These are phyloP conservation scores for Sporothrix phasma DNA, from an alignment of 2,329 filamentous ascomycete genomes.

Conservation along the genomic window DNA sequence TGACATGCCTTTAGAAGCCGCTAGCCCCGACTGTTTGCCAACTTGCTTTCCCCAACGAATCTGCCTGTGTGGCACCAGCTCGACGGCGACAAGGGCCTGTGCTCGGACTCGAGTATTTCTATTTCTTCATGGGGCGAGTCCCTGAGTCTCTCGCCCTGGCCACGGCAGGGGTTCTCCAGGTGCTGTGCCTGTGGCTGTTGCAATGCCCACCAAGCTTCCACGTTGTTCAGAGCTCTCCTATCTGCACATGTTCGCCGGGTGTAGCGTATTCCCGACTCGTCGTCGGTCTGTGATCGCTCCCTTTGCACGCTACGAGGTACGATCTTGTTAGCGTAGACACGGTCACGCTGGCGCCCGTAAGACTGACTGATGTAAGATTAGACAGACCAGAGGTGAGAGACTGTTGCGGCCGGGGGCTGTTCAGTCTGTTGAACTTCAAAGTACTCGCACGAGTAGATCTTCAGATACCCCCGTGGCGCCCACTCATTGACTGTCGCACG, in stretches of 20 bases:
- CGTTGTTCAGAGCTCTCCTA: not conserved
- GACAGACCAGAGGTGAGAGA: too few species aligned
- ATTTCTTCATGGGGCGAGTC: not conserved
- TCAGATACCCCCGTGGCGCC: conserved; percentile 1
- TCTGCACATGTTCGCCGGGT: not conserved
- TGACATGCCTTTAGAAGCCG: too few species aligned
- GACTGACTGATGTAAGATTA: conserved; percentile 4
- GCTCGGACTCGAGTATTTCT: too few species aligned
- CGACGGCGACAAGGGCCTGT: not conserved
- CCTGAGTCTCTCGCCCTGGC: not conserved
- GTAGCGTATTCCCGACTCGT: not conserved
- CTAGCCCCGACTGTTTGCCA: too few species aligned
- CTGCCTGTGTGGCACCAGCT: too few species aligned
- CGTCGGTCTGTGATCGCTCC: not conserved
- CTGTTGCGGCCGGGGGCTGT: too few species aligned
- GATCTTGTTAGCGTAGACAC: not conserved
- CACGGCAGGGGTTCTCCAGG: not conserved
- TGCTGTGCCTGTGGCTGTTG: not conserved
- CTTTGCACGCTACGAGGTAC: not conserved
- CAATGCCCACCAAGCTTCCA: not conserved
- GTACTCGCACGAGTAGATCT: too few species aligned
- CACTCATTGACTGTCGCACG: not conserved
- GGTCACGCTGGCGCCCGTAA: not conserved
- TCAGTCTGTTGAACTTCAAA: too few species aligned
- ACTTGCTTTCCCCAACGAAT: too few species aligned